These are phyloP conservation scores for Candida ulmi DNA, from an alignment of 805 yeast species.

Conservation along the genomic window DNA sequence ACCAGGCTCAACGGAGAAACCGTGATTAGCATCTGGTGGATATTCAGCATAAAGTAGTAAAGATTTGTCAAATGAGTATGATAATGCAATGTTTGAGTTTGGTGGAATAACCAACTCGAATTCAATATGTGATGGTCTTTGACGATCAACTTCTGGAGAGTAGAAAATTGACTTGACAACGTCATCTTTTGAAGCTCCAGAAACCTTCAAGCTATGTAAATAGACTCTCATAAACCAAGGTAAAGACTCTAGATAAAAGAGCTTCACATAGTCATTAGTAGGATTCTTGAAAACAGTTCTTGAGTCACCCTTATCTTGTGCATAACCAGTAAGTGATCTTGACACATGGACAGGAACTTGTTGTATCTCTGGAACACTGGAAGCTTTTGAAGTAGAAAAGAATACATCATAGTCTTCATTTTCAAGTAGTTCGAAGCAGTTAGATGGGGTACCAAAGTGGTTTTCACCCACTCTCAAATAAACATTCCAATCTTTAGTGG, in stretches of 20 bases:
- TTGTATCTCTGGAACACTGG: conserved; percentile 31
- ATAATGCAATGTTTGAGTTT: conserved; percentile 48
- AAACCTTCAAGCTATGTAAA: conserved; percentile 54
- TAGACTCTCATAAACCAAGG: conserved; percentile 93
- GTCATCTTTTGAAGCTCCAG: conserved; percentile 25
- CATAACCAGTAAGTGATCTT: conserved; percentile 85
- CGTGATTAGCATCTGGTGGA: conserved; percentile 99
- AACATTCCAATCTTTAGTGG: conserved; percentile 44
- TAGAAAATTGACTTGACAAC: conserved; percentile 52
- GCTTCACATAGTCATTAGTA: conserved; percentile 36
- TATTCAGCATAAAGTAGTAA: conserved; percentile 81
- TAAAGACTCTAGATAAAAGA: conserved; percentile 70
- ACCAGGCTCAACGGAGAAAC: conserved; percentile 92
- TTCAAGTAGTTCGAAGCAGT: conserved; percentile 31
- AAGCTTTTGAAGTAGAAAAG: conserved; percentile 38
- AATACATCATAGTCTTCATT: conserved; percentile 23
- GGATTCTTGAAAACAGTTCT: conserved; percentile 77
- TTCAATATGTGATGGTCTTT: conserved; percentile 80
- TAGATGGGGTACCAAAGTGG: conserved; percentile 26
- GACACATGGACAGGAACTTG: conserved; percentile 68
- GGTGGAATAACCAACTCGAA: conserved; percentile 62
- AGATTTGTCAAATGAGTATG: conserved; percentile 83
- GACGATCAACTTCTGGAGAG: conserved; percentile 73
- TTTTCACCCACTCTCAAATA: conserved; percentile 24
- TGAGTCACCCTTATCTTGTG: conserved; percentile 87